Base-by-base conservation (phyloP, 1,284 basidiomycete species). In the Quambalaria eucalypti region DNA sequence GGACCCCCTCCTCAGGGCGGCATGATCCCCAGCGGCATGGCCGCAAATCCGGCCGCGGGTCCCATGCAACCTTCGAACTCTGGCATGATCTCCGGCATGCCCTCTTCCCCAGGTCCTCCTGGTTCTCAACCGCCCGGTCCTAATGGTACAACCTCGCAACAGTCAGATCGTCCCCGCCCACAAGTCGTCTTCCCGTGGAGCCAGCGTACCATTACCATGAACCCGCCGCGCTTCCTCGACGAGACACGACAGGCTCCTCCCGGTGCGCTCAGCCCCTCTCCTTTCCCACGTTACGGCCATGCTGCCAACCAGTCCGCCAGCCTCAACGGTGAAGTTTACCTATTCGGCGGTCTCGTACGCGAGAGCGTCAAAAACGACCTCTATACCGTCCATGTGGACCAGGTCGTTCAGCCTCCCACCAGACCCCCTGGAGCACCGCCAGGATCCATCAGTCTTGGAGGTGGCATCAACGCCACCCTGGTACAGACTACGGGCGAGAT, bases 221-320 rank as follows among this genome's bases (percentile, higher is more conserved):
- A 73, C 48, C 73, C 73, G 12, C 73, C 73, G 28, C 66, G 66
- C 39, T 75, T 74, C 57, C 61, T 74, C 49, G 71, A 73, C 51
- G 71, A 73, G 52, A 60, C 55, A 16, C 66, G 70, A 16, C 71
- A 71, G 49, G 70, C 70, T 23, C 70, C 74, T 36, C 62, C 69
- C 12, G 71, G 69, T 16, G 70, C 69, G 1, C 59, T 69, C 28
- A 76, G 73, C 14, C 74, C 77, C 4, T 74, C 76, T 23, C 95
- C 95, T 0, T 98, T 99, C 77, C 95, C 95, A 14, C 86, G 95
- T 53, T 99, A 99, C 73, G 95, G 95, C 10, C 90, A 96, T 71
- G 88, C 92, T 2, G 83, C 96, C n/a, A 93, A 95, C 23, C 83
- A 88, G 12, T 84, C 83, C 46, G 71, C 76, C 2, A 87, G 87